phyloP scores from a whole-genome alignment of 2,329 filamentous ascomycete species.

The Metarhizium guizhouense region DNA sequence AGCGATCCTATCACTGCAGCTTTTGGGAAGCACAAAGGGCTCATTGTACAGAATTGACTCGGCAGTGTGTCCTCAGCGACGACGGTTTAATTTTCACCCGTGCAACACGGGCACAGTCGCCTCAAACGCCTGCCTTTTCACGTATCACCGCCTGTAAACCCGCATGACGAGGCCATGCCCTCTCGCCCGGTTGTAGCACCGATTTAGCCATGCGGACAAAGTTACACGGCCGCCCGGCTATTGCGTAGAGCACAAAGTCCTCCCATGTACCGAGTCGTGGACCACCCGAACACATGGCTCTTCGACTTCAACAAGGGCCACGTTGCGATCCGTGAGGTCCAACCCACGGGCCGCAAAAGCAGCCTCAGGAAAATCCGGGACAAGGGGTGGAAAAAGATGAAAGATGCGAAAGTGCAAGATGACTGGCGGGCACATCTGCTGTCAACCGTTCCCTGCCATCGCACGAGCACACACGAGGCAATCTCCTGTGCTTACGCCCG shows the following conservation, averaged over 20 bases:
- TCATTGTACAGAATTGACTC: no score
- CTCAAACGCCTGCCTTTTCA: background rate
- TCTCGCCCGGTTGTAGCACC: background rate
- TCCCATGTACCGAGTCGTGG: background rate
- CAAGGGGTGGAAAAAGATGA: background rate
- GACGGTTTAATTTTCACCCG: no score
- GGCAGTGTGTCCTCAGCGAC: no score
- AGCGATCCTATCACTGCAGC: no score
- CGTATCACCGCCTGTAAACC: background rate
- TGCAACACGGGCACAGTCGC: background rate
- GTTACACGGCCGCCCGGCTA: background rate
- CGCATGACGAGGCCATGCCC: background rate
- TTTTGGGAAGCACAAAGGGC: no score
- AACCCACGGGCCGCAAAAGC: background rate
- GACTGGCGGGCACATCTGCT: background rate
- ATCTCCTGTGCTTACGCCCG: no score
- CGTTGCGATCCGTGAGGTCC: background rate
- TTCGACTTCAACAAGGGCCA: no score
- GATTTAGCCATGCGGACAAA: background rate
- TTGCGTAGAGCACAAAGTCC: background rate
- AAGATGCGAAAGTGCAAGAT: background rate
- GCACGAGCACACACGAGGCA: background rate
- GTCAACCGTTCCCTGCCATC: background rate
- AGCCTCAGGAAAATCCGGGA: background rate
- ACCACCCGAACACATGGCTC: background rate